A percentile compares a stretch with the other conserved stretches of the same genome.
phyloP scores from a whole-genome alignment of 768 basidiomycete species.

The Phaeotremella skinneri region DNA sequence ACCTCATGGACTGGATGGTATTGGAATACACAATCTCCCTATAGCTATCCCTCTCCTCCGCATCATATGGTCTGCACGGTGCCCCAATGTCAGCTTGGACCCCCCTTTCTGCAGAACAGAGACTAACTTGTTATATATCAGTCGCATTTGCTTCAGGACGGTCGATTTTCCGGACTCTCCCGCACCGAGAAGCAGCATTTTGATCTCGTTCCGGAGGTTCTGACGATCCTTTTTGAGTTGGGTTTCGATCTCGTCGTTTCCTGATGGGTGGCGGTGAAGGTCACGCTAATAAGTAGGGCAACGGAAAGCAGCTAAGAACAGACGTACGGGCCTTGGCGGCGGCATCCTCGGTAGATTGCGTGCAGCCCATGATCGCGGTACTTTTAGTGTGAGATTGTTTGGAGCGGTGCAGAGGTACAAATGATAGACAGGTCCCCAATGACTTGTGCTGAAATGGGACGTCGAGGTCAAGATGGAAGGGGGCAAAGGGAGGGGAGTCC shows the following conservation, averaged over 20 bases:
- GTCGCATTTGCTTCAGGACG: slow-evolving; percentile 52
- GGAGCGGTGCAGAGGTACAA: neutral
- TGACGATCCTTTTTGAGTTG: slow-evolving; percentile 48
- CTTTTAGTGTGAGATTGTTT: too few relatives aligned
- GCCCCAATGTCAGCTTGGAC: neutral
- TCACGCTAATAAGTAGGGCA: neutral
- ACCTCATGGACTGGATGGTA: slow-evolving; percentile 94
- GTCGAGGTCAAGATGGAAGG: too few relatives aligned
- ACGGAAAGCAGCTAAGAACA: neutral
- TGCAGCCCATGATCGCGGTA: slow-evolving; percentile 51
- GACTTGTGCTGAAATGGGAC: too few relatives aligned
- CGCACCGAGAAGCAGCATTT: slow-evolving; percentile 92
- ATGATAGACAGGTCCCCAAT: too few relatives aligned
- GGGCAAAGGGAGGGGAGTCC: too few relatives aligned
- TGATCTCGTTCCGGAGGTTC: slow-evolving; percentile 54
- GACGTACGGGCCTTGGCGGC: slow-evolving; percentile 46
- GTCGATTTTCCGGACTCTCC: slow-evolving; percentile 86
- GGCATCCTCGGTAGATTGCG: slow-evolving; percentile 47
- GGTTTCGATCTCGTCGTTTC: slow-evolving; percentile 51
- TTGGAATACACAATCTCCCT: slow-evolving; percentile 94
- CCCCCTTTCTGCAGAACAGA: neutral
- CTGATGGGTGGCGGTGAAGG: slow-evolving; percentile 14
- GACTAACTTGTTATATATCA: slow-evolving; percentile 51
- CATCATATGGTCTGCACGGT: slow-evolving; percentile 61
- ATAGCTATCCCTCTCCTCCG: slow-evolving; percentile 85